Conservation (phyloP, 2,329 filamentous ascomycete species). For the Neonectria sp. region DNA sequence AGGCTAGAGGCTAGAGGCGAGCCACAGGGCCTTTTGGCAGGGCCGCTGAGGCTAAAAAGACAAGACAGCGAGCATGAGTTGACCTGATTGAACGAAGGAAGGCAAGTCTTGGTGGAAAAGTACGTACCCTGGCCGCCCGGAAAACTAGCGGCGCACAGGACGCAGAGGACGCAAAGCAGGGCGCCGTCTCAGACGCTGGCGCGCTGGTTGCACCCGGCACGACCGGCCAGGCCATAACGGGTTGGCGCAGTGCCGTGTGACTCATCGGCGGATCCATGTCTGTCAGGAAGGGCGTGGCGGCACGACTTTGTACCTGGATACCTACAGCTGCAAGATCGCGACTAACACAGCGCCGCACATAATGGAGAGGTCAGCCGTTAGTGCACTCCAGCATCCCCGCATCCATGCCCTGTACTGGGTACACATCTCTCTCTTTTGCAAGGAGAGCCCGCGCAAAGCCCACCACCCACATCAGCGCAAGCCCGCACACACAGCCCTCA, state of each 20-base stretch:
- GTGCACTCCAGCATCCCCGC: conserved; percentile 34
- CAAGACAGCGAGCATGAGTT: neutral
- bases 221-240: conserved; percentile 49
- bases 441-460: neutral
- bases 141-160: neutral
- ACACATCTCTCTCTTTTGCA: conserved; percentile 9
- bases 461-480: conserved; percentile 3
- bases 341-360: conserved; percentile 28
- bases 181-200: conserved; percentile 44
- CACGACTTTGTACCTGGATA: conserved; percentile 25
- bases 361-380: conserved; percentile 27
- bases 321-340: conserved; percentile 21
- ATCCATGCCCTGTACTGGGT: conserved; percentile 38
- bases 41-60: conserved; percentile 10
- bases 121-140: neutral
- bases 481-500: conserved; percentile 44
- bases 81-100: neutral
- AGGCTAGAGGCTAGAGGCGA: neutral
- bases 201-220: conserved; percentile 38
- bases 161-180: conserved; percentile 25
- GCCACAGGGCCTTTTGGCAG: conserved; percentile 20
- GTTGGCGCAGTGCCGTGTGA: conserved; percentile 53
- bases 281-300: conserved; percentile 44
- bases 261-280: conserved; percentile 52
- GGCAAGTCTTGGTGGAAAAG: neutral